phyloP scores from a whole-genome alignment of 2,329 filamentous ascomycete species.

The Rasamsonia emersonii region DNA sequence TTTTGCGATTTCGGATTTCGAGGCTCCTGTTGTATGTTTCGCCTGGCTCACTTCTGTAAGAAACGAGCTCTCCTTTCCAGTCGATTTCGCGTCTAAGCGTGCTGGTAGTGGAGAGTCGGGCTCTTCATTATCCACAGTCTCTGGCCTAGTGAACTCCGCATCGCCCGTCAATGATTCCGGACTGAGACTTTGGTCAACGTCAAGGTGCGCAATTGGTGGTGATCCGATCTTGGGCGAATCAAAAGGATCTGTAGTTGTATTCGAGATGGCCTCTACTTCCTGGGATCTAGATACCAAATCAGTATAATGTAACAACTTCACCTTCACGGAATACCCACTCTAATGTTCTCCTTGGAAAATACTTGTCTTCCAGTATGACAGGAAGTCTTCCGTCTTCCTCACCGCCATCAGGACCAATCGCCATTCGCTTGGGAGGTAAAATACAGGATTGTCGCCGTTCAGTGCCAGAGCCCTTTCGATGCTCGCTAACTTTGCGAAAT shows the following conservation, averaged over 20 bases:
- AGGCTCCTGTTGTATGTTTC: too few relatives aligned
- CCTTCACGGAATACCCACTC: constrained; percentile 39
- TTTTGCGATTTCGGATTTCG: constrained; percentile 4
- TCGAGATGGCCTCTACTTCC: constrained; percentile 24
- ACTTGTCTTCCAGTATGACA: constrained; percentile 52
- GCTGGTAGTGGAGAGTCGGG: not conserved
- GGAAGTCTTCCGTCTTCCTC: constrained; percentile 39
- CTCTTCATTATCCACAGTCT: constrained; percentile 7
- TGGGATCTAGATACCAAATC: constrained; percentile 18
- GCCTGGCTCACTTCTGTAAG: too few relatives aligned
- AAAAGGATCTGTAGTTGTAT: constrained; percentile 15
- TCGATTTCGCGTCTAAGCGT: constrained; percentile 1
- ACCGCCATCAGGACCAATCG: constrained; percentile 10
- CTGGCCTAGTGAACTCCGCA: not conserved
- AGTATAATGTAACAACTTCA: too few relatives aligned
- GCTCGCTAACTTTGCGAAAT: constrained; percentile 14
- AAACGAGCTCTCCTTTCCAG: too few relatives aligned
- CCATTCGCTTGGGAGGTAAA: constrained; percentile 11
- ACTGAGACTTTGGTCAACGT: constrained; percentile 20
- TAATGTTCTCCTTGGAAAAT: constrained; percentile 48
- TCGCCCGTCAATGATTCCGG: constrained; percentile 1
- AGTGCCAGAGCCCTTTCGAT: constrained; percentile 7
- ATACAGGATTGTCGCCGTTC: constrained; percentile 8
- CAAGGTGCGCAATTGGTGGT: constrained; percentile 39
- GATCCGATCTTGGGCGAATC: constrained; percentile 30